Percentiles rank a stretch among this genome's conserved stretches.
phyloP scores from a whole-genome alignment of 257 asterid genomes.

The Penstemon eatonii region DNA sequence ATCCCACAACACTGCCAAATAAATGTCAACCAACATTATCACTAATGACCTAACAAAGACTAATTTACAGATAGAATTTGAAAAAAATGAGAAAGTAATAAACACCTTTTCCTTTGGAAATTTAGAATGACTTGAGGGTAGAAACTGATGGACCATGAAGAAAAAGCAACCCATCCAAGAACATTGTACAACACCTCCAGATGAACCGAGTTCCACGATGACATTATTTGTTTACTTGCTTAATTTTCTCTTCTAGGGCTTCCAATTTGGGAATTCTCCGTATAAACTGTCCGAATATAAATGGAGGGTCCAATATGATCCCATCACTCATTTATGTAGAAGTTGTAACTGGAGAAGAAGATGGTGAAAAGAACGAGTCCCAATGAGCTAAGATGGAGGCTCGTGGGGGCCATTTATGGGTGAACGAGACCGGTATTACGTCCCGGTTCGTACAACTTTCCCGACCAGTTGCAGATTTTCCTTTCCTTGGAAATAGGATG shows the following conservation, averaged over 20 bases:
- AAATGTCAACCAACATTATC: neutral
- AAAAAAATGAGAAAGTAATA: neutral
- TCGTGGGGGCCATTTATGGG: neutral
- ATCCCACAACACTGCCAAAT: constrained; percentile 75
- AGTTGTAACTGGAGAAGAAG: neutral
- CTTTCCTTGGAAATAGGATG: too few species aligned
- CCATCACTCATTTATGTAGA: neutral
- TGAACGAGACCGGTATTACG: constrained; percentile 32
- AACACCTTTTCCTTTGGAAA: constrained; percentile 80
- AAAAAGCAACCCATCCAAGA: constrained; percentile 83
- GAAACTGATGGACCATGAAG: constrained; percentile 90
- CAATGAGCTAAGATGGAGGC: neutral
- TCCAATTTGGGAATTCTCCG: too few species aligned
- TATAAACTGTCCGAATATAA: neutral
- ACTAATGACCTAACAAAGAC: neutral
- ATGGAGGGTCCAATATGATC: neutral
- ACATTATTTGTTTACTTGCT: constrained; percentile 33
- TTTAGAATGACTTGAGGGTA: constrained; percentile 82
- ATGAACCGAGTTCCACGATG: constrained; percentile 71
- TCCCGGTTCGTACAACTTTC: constrained; percentile 28
- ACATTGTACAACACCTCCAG: constrained; percentile 66
- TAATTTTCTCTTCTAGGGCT: neutral
- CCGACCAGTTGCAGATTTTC: neutral
- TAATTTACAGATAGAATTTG: neutral
- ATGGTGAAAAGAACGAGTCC: constrained; percentile 18